Base-by-base conservation (phyloP, 2,329 filamentous ascomycete genomes). In the Kalmusia sp. region DNA sequence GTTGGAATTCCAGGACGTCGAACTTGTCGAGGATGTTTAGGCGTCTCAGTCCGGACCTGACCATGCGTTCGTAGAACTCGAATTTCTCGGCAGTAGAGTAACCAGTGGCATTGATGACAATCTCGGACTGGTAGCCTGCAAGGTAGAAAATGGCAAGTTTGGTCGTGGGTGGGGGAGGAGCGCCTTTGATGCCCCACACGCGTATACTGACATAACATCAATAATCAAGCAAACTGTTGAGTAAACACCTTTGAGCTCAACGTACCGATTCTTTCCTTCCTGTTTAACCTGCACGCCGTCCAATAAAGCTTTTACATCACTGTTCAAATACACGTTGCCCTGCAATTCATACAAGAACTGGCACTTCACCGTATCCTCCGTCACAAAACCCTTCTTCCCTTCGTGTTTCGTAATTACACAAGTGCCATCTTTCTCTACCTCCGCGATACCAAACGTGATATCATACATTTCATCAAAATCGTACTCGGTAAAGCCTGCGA, bases 1-100 rank as follows among this genome's bases (percentile, higher is more conserved):
- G 56, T 62, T 84, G 81, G 46, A 84, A 84, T 31, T 84, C 81
- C n/a, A 85, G 70, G 3, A 80, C 65, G 49, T 83, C 77, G 38
- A 83, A 74, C 28, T 77, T 68, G 17, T 78, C 68, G 21, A 71
- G 51, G 4, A 75, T 67, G 1, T 71, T 72, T 3, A 56, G 55
- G 24, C 77, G 66, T n/a, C 74, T 62, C 12, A 84, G 68, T 3
- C 75, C 75, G 49, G 72, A 69, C 1, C 76, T 72, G 9, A 83
- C 58, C 64, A 83, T 81, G 5, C 67, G 71, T 58, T 84, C 80
- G 21, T 79, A 69, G 0, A 83, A 65, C 35, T 80, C 76, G 63
- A 78, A 83, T 61, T 84, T 84, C 55, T 78, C 68, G 1, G 66
- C 57, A 0, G 78, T 80, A 1, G 70, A 80, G 55, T 83, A 83